Conservation (phyloP, 1,284 basidiomycete genomes). For the Boletus calvinii region DNA sequence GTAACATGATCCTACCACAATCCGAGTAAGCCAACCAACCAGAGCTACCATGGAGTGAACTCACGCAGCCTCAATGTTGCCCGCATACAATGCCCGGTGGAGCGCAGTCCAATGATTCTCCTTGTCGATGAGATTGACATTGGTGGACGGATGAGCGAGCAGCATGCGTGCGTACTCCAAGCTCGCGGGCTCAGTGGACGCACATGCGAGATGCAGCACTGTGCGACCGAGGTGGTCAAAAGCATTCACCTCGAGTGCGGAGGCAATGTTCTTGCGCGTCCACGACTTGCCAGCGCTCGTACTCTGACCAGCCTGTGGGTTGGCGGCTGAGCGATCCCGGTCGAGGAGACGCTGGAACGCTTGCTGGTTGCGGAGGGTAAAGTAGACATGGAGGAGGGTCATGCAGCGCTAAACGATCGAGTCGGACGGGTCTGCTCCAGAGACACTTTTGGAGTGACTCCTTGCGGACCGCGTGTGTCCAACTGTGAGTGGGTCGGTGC, state of each 20-base stretch:
- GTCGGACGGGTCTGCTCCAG: slow-evolving; percentile 22
- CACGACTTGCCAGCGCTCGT: slow-evolving; percentile 65
- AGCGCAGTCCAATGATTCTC: slow-evolving; percentile 93
- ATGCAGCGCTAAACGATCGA: slow-evolving; percentile 44
- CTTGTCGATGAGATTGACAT: slow-evolving; percentile 79
- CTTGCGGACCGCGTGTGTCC: slow-evolving; percentile 25
- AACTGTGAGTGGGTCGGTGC: slow-evolving; percentile 17
- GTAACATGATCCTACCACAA: slow-evolving; percentile 61
- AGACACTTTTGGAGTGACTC: slow-evolving; percentile 30
- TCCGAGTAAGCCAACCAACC: slow-evolving; percentile 4
- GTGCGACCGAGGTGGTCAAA: slow-evolving; percentile 74
- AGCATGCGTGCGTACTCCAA: slow-evolving; percentile 81
- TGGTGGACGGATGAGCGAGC: slow-evolving; percentile 75
- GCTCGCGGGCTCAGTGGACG: slow-evolving; percentile 56
- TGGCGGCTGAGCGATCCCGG: slow-evolving; percentile 23
- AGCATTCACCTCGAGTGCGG: slow-evolving; percentile 65
- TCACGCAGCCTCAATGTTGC: slow-evolving; percentile 78
- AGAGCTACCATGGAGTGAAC: slow-evolving; percentile 12
- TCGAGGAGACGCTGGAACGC: slow-evolving; percentile 83
- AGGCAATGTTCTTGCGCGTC: slow-evolving; percentile 50
- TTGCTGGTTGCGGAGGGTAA: slow-evolving; percentile 73
- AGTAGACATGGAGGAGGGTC: slow-evolving; percentile 82
- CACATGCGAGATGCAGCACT: slow-evolving; percentile 81
- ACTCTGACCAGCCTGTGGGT: slow-evolving; percentile 37
- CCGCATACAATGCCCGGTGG: slow-evolving; percentile 87